Evolutionary conservation across 257 asterid species (phyloP), one percentile per base, ranked within the genome.

Genomic region (Lithospermum erythrorhizon): DNA sequence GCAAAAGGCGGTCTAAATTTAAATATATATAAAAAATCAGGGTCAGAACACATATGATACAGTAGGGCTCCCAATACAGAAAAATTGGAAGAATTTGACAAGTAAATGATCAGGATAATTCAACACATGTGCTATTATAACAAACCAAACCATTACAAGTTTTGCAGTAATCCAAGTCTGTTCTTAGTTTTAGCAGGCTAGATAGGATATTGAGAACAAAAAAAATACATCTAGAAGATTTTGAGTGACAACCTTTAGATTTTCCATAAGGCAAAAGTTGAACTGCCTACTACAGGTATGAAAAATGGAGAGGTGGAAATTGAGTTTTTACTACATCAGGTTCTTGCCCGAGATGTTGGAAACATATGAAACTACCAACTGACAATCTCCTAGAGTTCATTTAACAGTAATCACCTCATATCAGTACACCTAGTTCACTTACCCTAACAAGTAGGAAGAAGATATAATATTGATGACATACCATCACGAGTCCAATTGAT

Each of bases 401-500:
- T 21, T 21, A 52, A 35, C 7, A 23, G 19, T 1, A 47, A 47
- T 27, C 32, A 47, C 37, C 55, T 16, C 57, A 53, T 8, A 17
- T n/a, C 21, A 52, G 11, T 52, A 17, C 22, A 52, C 13, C 22
- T 17, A 52, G 55, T 52, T n/a, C 5, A 7, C 13, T 17, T 21
- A 18, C 22, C 8, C 3, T 1, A 5, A 52, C 1, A 55, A 55
- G 16, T 18, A 55, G 23, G 2, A 55, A 55, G 21, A 22, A 16
- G n/a, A 66, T 16, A 48, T 41, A 32, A 17, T 47, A 54, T 35
- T 55, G 53, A 61, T 73, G 57, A 41, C 83, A 70, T 83, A 91
- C 96, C 96, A 74, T 91, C 95, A 21, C 95, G 86, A 55, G 96
- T 91, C 98, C 98, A 91, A 81, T 91, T 88, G 82, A 91, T 81